Percentiles rank a stretch among this genome's conserved stretches.
Conservation (phyloP, 306 rosid genomes). For the Abrus pulchellus region DNA sequence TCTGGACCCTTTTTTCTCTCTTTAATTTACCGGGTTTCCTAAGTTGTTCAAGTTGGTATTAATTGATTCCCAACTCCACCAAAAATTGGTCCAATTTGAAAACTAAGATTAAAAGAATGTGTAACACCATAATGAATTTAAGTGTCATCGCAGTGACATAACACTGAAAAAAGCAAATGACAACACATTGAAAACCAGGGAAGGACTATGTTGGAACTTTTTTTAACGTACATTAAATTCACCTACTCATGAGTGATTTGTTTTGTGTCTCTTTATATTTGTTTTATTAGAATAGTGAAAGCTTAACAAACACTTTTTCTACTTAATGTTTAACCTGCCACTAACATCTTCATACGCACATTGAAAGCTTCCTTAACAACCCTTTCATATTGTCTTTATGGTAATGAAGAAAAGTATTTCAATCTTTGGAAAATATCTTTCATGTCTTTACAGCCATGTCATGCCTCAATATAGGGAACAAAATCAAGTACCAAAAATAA, state of each 20-base stretch:
- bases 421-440: background rate
- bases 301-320: slow-evolving; percentile 45
- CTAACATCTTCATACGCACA: background rate
- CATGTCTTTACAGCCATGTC: background rate
- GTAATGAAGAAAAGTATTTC: slow-evolving; percentile 10
- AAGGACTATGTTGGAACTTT: background rate
- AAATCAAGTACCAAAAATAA: slow-evolving; percentile 18
- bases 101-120: background rate
- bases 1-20: background rate
- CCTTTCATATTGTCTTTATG: slow-evolving; percentile 13
- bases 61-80: no score
- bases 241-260: background rate
- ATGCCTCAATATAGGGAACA: slow-evolving; percentile 33
- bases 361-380: slow-evolving; percentile 12
- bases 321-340: slow-evolving; percentile 31
- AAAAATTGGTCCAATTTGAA: background rate
- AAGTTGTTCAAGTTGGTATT: background rate
- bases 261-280: background rate
- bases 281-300: background rate
- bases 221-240: slow-evolving; percentile 14
- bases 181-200: background rate
- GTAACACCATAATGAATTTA: background rate
- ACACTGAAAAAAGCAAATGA: background rate
- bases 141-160: background rate
- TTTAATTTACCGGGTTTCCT: background rate